Conservation (phyloP, 208 protist species). For the Sergeia podlipaevii region DNA sequence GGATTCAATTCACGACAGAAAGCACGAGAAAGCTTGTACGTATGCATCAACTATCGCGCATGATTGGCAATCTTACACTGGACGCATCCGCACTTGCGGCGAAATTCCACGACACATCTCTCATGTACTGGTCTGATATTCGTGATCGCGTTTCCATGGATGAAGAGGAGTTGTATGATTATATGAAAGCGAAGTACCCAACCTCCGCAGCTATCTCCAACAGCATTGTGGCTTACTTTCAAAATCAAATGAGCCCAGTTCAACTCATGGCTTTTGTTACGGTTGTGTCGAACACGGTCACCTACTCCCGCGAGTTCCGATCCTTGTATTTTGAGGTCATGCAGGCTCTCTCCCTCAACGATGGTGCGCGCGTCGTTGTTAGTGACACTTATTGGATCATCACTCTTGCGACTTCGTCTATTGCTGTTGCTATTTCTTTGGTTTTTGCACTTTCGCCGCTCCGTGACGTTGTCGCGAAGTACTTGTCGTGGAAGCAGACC, state of each 20-base stretch:
- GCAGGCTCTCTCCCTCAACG: not conserved
- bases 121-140: conserved; percentile 1
- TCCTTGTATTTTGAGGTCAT: not conserved
- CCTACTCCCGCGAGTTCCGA: not conserved
- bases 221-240: not conserved
- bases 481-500: too few species aligned
- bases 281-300: too few species aligned
- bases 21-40: not conserved
- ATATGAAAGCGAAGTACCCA: conserved; percentile 5
- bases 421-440: too few species aligned
- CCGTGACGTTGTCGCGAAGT: too few species aligned
- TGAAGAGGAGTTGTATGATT: not conserved
- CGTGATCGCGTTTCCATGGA: not conserved
- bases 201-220: not conserved
- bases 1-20: not conserved
- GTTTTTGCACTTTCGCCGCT: too few species aligned
- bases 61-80: conserved; percentile 5
- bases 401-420: too few species aligned
- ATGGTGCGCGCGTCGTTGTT: too few species aligned
- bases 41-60: conserved; percentile 6
- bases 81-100: not conserved
- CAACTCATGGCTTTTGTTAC: too few species aligned
- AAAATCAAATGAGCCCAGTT: too few species aligned
- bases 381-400: too few species aligned
- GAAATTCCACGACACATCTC: not conserved